A percentile compares a stretch with the other conserved stretches of the same genome.
Evolutionary conservation across 2,329 filamentous ascomycete genomes (phyloP).

Genomic region (Trichoderma sp.): DNA sequence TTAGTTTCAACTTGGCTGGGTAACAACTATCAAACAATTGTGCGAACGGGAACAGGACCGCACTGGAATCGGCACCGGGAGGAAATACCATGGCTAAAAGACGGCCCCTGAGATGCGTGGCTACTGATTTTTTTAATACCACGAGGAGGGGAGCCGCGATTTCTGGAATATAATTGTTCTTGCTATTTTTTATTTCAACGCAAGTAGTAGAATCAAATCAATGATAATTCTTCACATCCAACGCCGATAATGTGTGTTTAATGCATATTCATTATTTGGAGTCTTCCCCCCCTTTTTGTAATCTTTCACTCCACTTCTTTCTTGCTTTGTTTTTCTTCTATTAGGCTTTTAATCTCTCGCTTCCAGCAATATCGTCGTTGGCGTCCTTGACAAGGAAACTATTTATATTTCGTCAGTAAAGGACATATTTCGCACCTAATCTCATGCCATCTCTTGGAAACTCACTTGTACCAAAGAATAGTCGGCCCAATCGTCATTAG

Average conservation of each 20-base stretch:
- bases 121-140: background rate
- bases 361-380: constrained; percentile 71
- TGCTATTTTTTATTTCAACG: background rate
- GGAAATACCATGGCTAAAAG: background rate
- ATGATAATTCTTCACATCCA: background rate
- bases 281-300: background rate
- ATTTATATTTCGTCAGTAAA: constrained; percentile 24
- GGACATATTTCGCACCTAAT: background rate
- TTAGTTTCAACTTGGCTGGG: background rate
- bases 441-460: constrained; percentile 27
- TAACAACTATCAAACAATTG: background rate
- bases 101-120: background rate
- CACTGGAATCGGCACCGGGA: background rate
- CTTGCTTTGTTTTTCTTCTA: background rate
- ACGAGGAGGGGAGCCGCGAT: background rate
- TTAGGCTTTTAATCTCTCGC: constrained; percentile 64
- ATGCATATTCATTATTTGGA: background rate
- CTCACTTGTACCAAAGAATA: constrained; percentile 92
- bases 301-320: background rate
- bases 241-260: background rate
- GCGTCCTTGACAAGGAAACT: constrained; percentile 88
- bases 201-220: background rate
- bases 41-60: background rate
- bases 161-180: background rate
- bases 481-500: constrained; percentile 85